These are phyloP conservation scores for Pestalotiopsis sp. DNA, from an alignment of 2,329 filamentous ascomycete species.

Conservation along the genomic window DNA sequence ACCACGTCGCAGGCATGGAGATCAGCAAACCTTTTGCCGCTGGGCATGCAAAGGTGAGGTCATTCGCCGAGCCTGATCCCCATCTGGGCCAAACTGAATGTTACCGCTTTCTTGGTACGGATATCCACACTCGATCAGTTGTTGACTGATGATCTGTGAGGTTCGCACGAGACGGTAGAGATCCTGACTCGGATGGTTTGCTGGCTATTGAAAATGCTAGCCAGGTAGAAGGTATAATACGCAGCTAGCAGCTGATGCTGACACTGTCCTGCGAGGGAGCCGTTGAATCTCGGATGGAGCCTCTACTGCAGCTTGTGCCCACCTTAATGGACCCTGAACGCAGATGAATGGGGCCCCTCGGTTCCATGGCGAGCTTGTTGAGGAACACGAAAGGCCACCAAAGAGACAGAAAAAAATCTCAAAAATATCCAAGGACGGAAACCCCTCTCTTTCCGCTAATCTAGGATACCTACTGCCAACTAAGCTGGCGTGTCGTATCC, in stretches of 20 bases:
- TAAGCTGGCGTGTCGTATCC: not conserved
- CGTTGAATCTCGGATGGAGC: not conserved
- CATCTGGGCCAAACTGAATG: not conserved
- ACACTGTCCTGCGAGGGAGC: not conserved
- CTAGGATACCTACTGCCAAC: not conserved
- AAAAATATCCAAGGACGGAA: not conserved
- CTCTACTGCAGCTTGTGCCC: slow-evolving; percentile 1
- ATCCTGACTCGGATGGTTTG: not conserved
- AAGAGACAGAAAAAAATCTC: not conserved
- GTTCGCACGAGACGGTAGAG: not conserved
- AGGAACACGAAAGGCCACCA: not conserved
- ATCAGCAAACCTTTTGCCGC: not conserved
- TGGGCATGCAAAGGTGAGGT: not conserved
- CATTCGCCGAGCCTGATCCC: not conserved
- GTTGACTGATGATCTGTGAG: not conserved
- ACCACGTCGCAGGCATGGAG: not conserved
- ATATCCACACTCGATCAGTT: not conserved
- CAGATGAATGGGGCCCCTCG: not conserved
- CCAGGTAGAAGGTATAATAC: not conserved
- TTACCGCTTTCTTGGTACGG: not conserved
- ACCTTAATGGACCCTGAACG: slow-evolving; percentile 3
- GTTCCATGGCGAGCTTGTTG: not conserved
- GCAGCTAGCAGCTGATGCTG: not conserved
- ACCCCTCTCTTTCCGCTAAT: not conserved
- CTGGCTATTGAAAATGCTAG: not conserved